Percentiles rank a stretch among this genome's conserved stretches.
phyloP scores from a whole-genome alignment of 768 basidiomycete genomes.

The Pisolithus tinctorius region DNA sequence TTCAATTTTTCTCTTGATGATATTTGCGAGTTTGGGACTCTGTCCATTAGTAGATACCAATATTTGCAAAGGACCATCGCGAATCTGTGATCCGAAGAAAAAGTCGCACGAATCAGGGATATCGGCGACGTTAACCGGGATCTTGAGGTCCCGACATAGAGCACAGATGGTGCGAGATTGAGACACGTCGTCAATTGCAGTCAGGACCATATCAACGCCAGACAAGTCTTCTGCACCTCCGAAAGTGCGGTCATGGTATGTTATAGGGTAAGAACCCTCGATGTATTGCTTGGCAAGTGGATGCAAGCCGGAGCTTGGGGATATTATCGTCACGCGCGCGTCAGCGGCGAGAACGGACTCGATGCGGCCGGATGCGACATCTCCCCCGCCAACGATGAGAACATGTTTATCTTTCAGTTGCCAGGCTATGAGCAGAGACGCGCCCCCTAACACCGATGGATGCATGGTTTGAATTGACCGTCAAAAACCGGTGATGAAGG shows the following conservation, averaged over 20 bases:
- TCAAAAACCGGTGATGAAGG: constrained; percentile 1
- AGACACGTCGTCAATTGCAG: constrained; percentile 81
- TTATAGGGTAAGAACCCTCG: constrained; percentile 40
- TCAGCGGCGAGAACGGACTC: constrained; percentile 79
- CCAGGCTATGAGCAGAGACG: constrained; percentile 88
- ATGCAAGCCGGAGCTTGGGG: constrained; percentile 63
- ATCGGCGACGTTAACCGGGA: constrained; percentile 95
- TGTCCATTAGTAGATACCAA: constrained; percentile 95
- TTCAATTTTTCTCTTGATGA: constrained; percentile 69
- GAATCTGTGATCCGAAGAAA: constrained; percentile 93
- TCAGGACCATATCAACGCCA: constrained; percentile 80
- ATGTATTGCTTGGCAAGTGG: constrained; percentile 50
- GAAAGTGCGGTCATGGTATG: constrained; percentile 67
- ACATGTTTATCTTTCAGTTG: constrained; percentile 80
- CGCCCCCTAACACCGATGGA: constrained; percentile 35
- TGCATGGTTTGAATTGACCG: background rate
- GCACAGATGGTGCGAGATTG: constrained; percentile 67
- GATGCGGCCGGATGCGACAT: constrained; percentile 83
- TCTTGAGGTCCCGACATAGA: constrained; percentile 56
- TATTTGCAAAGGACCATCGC: constrained; percentile 86
- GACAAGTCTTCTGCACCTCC: constrained; percentile 57
- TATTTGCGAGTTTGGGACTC: constrained; percentile 83
- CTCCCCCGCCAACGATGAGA: constrained; percentile 90
- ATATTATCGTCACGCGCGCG: constrained; percentile 70
- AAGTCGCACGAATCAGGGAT: constrained; percentile 96